phyloP scores from a whole-genome alignment of 768 basidiomycete species.

The Russula lepida region DNA sequence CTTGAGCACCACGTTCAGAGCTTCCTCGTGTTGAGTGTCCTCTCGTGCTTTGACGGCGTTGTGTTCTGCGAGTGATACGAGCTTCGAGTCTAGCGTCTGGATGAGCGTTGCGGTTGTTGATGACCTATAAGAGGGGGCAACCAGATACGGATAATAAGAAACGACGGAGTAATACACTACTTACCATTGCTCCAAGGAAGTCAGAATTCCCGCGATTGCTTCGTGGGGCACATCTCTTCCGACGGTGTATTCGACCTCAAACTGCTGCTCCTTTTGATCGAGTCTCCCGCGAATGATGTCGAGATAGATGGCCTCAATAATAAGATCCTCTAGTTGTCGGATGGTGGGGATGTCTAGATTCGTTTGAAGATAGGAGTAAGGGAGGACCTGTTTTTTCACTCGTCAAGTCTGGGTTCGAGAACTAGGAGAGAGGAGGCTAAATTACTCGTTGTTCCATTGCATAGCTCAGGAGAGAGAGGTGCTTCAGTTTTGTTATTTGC shows the following conservation, averaged over 20 bases:
- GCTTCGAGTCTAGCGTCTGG: slow-evolving; percentile 61
- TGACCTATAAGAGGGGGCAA: slow-evolving; percentile 39
- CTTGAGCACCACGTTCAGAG: slow-evolving; percentile 44
- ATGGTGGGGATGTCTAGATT: slow-evolving; percentile 69
- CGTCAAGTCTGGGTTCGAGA: neutral
- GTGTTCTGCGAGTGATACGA: slow-evolving; percentile 45
- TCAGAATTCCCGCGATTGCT: slow-evolving; percentile 50
- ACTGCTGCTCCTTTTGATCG: slow-evolving; percentile 82
- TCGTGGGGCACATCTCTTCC: slow-evolving; percentile 85
- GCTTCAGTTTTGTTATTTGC: slow-evolving; percentile 84
- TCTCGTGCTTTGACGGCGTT: slow-evolving; percentile 32
- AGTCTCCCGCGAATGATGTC: slow-evolving; percentile 85
- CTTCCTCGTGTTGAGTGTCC: slow-evolving; percentile 49
- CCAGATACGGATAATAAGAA: neutral
- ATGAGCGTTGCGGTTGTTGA: slow-evolving; percentile 64
- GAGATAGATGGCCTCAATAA: slow-evolving; percentile 94
- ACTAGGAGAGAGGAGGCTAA: slow-evolving; percentile 1
- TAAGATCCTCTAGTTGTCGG: slow-evolving; percentile 89
- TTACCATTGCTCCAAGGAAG: slow-evolving; percentile 60
- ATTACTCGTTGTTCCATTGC: slow-evolving; percentile 70
- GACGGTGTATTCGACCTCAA: slow-evolving; percentile 89
- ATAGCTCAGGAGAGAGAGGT: slow-evolving; percentile 83
- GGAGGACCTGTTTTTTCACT: slow-evolving; percentile 50
- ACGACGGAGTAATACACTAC: slow-evolving; percentile 21
- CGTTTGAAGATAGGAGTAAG: slow-evolving; percentile 65